These are phyloP conservation scores for Liriodendron chinense DNA, from an alignment of 164 flowering plant genomes.

Conservation along the genomic window DNA sequence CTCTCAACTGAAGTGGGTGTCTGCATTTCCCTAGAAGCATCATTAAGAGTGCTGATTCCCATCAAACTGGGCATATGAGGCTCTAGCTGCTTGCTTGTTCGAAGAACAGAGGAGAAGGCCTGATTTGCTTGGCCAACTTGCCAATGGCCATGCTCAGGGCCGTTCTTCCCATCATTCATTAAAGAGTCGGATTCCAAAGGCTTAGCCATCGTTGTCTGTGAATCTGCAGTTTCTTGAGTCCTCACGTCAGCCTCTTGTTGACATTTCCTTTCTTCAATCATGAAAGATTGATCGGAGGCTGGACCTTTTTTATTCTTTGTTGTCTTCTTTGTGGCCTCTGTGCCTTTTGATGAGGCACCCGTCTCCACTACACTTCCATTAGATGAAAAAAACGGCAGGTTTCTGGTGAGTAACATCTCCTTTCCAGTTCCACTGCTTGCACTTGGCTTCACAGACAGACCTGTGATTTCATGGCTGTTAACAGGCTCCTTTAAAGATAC, in stretches of 20 bases:
- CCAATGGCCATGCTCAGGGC: constrained; percentile 24
- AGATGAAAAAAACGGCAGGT: constrained; percentile 36
- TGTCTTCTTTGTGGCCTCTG: constrained; percentile 26
- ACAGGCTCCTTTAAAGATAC: constrained; percentile 33
- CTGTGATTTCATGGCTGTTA: constrained; percentile 30
- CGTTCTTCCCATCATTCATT: constrained; percentile 21
- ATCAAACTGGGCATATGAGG: constrained; percentile 38
- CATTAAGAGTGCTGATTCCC: constrained; percentile 25
- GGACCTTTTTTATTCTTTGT: constrained; percentile 31
- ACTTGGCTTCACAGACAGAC: constrained; percentile 33
- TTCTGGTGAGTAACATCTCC: constrained; percentile 7
- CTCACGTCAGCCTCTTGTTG: constrained; percentile 39
- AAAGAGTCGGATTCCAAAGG: constrained; percentile 23
- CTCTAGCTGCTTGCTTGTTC: constrained; percentile 36
- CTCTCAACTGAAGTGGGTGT: constrained; percentile 29
- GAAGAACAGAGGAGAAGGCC: constrained; percentile 25
- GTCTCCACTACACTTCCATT: constrained; percentile 36
- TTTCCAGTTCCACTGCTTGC: constrained; percentile 36
- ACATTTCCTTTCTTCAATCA: constrained; percentile 44
- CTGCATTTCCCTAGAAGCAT: constrained; percentile 29
- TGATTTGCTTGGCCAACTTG: constrained; percentile 34
- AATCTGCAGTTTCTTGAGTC: constrained; percentile 38
- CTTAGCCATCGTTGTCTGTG: constrained; percentile 24
- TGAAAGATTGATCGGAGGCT: constrained; percentile 25
- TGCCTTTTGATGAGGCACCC: constrained; percentile 34